A percentile compares a stretch with the other conserved stretches of the same genome.
phyloP scores from a whole-genome alignment of 306 rosid species.

The Cyamopsis tetragonoloba region DNA sequence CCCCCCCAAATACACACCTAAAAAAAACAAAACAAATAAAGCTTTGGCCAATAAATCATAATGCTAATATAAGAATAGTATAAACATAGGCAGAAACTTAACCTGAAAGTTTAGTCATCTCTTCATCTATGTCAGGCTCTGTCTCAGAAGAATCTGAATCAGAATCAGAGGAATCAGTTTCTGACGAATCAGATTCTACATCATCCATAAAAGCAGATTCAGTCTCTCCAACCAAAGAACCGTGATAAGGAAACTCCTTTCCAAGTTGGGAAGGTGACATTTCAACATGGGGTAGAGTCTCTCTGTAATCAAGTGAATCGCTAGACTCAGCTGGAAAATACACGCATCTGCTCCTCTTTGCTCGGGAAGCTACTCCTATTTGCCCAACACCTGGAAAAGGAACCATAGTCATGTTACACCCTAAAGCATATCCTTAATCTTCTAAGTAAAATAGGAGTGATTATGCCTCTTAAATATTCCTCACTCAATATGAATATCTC shows the following conservation, averaged over 20 bases:
- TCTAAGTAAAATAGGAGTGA: conserved; percentile 19
- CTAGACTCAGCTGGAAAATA: conserved; percentile 58
- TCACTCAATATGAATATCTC: conserved; percentile 35
- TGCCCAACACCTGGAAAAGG: conserved; percentile 61
- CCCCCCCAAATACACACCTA: too few relatives aligned
- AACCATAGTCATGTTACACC: conserved; percentile 40
- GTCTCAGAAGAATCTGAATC: conserved; percentile 77
- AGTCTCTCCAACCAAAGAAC: conserved; percentile 52
- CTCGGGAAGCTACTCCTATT: conserved; percentile 36
- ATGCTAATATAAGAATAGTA: neutral
- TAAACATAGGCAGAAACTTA: conserved; percentile 7
- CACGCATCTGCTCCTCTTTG: conserved; percentile 60
- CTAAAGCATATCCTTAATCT: conserved; percentile 27
- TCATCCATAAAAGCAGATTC: conserved; percentile 60
- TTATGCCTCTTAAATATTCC: conserved; percentile 36
- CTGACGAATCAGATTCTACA: conserved; percentile 57
- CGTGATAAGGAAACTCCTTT: conserved; percentile 33
- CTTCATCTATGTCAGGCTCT: conserved; percentile 62
- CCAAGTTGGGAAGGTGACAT: conserved; percentile 48
- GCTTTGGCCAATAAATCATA: neutral
- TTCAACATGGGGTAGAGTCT: conserved; percentile 43
- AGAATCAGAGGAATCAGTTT: conserved; percentile 49
- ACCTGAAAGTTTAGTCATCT: conserved; percentile 69
- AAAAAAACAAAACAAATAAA: too few relatives aligned
- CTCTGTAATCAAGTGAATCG: conserved; percentile 65